A percentile compares a stretch with the other conserved stretches of the same genome.
phyloP scores from a whole-genome alignment of 2,329 filamentous ascomycete genomes.

The Fusarium luffae region DNA sequence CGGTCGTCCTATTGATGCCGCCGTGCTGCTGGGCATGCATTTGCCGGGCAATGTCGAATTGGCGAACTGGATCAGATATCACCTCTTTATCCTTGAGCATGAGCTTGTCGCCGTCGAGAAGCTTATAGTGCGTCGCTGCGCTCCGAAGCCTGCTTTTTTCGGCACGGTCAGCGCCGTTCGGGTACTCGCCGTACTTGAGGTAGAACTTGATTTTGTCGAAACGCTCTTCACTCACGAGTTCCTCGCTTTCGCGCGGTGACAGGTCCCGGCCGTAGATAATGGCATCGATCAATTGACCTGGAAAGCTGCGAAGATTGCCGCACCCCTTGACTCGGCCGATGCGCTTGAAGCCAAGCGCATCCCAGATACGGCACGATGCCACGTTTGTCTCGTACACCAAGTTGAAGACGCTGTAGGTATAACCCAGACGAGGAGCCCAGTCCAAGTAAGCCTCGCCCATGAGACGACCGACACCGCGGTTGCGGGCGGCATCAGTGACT shows the following conservation, averaged over 20 bases:
- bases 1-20: constrained; percentile 98
- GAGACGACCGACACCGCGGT: constrained; percentile 77
- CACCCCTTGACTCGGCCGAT: constrained; percentile 84
- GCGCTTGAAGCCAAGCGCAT: constrained; percentile 90
- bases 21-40: constrained; percentile 82
- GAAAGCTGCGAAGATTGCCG: constrained; percentile 75
- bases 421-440: constrained; percentile 83
- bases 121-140: constrained; percentile 94
- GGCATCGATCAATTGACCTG: constrained; percentile 76
- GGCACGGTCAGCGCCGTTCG: constrained; percentile 89
- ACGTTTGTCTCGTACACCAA: constrained; percentile 95
- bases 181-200: constrained; percentile 93
- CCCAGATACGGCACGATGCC: constrained; percentile 90
- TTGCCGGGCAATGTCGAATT: constrained; percentile 87
- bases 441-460: constrained; percentile 83
- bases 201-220: constrained; percentile 99
- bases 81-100: constrained; percentile 99
- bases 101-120: constrained; percentile 79
- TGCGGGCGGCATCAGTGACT: constrained; percentile 77
- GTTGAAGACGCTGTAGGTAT: constrained; percentile 94
- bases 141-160: constrained; percentile 95
- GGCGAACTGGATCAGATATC: constrained; percentile 86
- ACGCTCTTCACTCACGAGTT: constrained; percentile 91
- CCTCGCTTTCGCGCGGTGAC: constrained; percentile 71
- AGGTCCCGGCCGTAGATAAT: constrained; percentile 81